These are phyloP conservation scores for Arthrocladium fulminans DNA, from an alignment of 2,329 filamentous ascomycete species.

Conservation along the genomic window DNA sequence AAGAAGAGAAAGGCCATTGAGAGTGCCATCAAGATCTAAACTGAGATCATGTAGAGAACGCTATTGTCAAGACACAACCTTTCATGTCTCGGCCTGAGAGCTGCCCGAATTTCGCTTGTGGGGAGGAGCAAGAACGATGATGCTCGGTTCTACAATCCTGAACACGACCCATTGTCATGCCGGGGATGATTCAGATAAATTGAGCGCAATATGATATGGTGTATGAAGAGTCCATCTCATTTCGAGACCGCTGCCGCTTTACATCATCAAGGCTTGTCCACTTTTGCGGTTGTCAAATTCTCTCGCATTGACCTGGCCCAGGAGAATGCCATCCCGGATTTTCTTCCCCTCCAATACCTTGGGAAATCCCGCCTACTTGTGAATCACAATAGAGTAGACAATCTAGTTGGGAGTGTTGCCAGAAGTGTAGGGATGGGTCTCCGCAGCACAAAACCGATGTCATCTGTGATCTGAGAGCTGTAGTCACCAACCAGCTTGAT, in stretches of 20 bases:
- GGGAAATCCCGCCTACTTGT: no score
- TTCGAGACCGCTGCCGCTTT: not conserved
- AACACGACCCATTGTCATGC: not conserved
- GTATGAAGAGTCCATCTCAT: not conserved
- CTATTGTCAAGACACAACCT: not conserved
- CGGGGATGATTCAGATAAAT: not conserved
- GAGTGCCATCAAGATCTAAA: slow-evolving; percentile 94
- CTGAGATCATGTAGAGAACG: not conserved
- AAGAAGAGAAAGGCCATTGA: slow-evolving; percentile 96
- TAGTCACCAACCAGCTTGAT: no score
- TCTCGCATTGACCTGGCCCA: not conserved
- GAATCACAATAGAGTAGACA: no score
- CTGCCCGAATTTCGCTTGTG: not conserved
- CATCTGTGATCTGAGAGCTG: no score
- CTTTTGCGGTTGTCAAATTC: no score
- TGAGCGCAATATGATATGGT: not conserved
- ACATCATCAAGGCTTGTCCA: no score
- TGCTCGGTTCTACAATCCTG: slow-evolving; percentile 2
- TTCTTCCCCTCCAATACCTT: no score
- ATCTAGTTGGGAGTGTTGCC: no score
- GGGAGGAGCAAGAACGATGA: slow-evolving; percentile 5
- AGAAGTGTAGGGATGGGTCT: no score
- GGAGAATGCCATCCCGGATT: no score
- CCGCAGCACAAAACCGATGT: no score
- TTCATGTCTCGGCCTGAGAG: no score